Base-by-base conservation (phyloP, 1,139 yeast genomes). In the Candida tropicalis region DNA sequence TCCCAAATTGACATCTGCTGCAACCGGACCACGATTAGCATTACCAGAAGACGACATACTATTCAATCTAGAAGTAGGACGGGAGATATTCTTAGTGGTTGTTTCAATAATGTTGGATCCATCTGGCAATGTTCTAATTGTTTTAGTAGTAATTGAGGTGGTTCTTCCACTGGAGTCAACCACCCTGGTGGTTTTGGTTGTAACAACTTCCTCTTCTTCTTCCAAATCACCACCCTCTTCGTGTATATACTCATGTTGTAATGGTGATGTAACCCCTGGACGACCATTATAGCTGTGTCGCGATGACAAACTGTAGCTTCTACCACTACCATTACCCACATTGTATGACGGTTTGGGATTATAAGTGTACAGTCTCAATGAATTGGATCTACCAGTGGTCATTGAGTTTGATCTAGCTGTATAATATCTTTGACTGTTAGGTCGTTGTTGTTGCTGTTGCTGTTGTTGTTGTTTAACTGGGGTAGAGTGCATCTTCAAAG, bases 71-170 rank as follows among this genome's bases (percentile, higher is more conserved):
- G 74, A 68, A 41, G 58, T 64, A 22, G 61, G 51, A 32, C 77
- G 56, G 5, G 75, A 68, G 13, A 72, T 66, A 44, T 72, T 73
- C 45, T 67, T 72, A 13, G 77, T 71, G 23, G 73, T 69, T 3
- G 77, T 73, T 52, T 73, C 77, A 41, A 70, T 69, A 27, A 72
- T 62, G 43, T 69, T 72, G 31, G 77, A 68, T 2, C 79, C 79
- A 52, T 73, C 78, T 3, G 77, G 70, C 38, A 71, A 53, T 1
- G 69, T 64, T 47, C 65, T 65, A 32, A 68, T 62, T 9, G 75
- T 72, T 49, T 72, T 69, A 5, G 75, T 71, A 20, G 77, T 73
- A 33, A 73, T 64, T 4, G 76, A 70, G 44, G 59, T 67, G 2
- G 73, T 67, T 48, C 77, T 57, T 6, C 79, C 79, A 34, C 53